A percentile compares a stretch with the other conserved stretches of the same genome.
Evolutionary conservation across 83 land plant genomes (phyloP).

Genomic region (Isoetes engelmannii): DNA sequence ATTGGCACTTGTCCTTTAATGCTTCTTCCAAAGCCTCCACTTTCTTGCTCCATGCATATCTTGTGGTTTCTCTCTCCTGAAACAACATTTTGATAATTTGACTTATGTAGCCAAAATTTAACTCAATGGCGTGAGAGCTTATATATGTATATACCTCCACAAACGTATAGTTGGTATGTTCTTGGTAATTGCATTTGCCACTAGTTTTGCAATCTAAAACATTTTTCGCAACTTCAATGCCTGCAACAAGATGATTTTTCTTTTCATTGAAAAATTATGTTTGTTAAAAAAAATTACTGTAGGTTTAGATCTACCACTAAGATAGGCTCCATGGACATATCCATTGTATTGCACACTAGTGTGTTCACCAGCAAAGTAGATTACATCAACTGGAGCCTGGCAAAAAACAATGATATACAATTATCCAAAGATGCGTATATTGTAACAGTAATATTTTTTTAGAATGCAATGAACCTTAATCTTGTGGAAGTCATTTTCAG

Average conservation of each 20-base stretch:
- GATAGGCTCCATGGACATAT: constrained; percentile 75
- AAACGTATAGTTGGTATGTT: background rate
- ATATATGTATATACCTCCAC: background rate
- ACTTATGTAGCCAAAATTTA: background rate
- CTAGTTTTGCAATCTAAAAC: background rate
- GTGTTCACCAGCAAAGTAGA: constrained; percentile 73
- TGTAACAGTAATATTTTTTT: background rate
- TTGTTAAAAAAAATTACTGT: background rate
- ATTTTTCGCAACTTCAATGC: background rate
- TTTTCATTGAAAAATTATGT: background rate
- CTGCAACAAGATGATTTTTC: background rate
- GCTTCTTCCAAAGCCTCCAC: constrained; percentile 6
- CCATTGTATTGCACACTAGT: constrained; percentile 63
- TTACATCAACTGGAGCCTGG: constrained; percentile 56
- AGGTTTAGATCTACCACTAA: constrained; percentile 35
- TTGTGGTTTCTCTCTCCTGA: constrained; percentile 4
- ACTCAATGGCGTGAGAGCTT: background rate
- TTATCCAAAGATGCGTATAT: background rate
- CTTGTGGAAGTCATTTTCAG: constrained; percentile 27
- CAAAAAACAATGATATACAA: no score
- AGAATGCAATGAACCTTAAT: constrained; percentile 31
- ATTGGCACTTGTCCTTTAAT: background rate
- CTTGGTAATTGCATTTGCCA: background rate
- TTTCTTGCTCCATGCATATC: constrained; percentile 5
- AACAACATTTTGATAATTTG: background rate